These are phyloP conservation scores for Pseudocercospora ulei DNA, from an alignment of 2,329 filamentous ascomycete genomes.

Conservation along the genomic window DNA sequence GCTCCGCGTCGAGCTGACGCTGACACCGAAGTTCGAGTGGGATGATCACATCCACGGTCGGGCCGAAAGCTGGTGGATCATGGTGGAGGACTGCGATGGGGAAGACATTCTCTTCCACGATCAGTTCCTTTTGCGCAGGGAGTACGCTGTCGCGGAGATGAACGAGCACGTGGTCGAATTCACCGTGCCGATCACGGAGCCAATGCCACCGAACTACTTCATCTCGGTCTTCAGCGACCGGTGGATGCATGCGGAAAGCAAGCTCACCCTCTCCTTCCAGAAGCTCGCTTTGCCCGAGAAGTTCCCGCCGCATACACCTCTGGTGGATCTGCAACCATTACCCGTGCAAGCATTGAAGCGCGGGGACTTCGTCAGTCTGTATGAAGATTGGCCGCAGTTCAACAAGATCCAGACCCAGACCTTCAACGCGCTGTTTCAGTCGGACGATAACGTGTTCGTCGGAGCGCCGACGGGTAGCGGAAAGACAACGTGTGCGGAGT, in stretches of 20 bases:
- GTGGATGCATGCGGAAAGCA: slow-evolving; percentile 97
- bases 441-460: slow-evolving; percentile 87
- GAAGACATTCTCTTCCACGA: slow-evolving; percentile 94
- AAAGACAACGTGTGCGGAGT: slow-evolving; percentile 94
- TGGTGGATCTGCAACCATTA: slow-evolving; percentile 83
- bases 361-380: slow-evolving; percentile 70
- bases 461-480: slow-evolving; percentile 89
- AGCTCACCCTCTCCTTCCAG: slow-evolving; percentile 85
- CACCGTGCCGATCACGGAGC: slow-evolving; percentile 90
- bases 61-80: slow-evolving; percentile 90
- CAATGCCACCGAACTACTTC: slow-evolving; percentile 98
- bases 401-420: slow-evolving; percentile 97
- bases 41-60: slow-evolving; percentile 78
- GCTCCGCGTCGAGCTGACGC: slow-evolving; percentile 78
- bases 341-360: slow-evolving; percentile 81
- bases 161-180: slow-evolving; percentile 95
- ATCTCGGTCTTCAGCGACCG: slow-evolving; percentile 88
- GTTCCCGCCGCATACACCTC: slow-evolving; percentile 85
- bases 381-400: slow-evolving; percentile 76
- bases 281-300: slow-evolving; percentile 90
- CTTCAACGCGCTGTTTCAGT: slow-evolving; percentile 84
- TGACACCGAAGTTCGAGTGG: slow-evolving; percentile 93
- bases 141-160: slow-evolving; percentile 73
- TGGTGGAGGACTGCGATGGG: slow-evolving; percentile 94
- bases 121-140: slow-evolving; percentile 80